Percentiles rank a stretch among this genome's conserved stretches.
Evolutionary conservation across 192 early-diverging fungal genomes (phyloP).

Genomic region (Radiomyces spectabilis): DNA sequence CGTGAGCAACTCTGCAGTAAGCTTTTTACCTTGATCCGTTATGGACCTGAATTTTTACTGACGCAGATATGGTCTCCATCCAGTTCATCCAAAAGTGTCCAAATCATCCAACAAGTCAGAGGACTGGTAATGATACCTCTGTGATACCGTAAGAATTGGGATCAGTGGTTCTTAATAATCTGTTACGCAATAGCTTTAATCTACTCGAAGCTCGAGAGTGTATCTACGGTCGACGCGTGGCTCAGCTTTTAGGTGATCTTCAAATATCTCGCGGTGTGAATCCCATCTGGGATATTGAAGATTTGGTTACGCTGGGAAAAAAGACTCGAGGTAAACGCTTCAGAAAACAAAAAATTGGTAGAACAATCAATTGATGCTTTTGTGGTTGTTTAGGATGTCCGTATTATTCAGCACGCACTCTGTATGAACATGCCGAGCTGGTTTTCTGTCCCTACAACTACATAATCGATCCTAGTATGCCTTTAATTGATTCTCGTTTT

Average conservation of each 20-base stretch:
- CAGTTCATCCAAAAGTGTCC: constrained; percentile 20
- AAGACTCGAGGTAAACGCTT: constrained; percentile 4
- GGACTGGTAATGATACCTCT: constrained; percentile 5
- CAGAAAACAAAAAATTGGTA: background rate
- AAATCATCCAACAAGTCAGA: constrained; percentile 29
- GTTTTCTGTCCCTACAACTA: constrained; percentile 66
- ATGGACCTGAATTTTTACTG: background rate
- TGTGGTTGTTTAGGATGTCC: constrained; percentile 32
- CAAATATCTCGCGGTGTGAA: background rate
- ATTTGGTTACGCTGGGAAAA: constrained; percentile 31
- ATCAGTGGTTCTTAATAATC: background rate
- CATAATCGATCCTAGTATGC: constrained; percentile 48
- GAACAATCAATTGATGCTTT: background rate
- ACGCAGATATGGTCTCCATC: background rate
- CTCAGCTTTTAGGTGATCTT: background rate
- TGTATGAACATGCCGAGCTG: constrained; percentile 39
- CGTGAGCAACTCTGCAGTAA: constrained; percentile 40
- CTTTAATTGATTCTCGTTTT: too few relatives aligned
- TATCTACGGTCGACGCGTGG: background rate
- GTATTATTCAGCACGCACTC: constrained; percentile 44
- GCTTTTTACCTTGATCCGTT: background rate
- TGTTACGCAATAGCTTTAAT: constrained; percentile 13
- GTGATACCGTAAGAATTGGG: background rate
- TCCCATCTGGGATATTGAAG: constrained; percentile 50
- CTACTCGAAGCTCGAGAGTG: constrained; percentile 5